Conservation (phyloP, 1,284 basidiomycete genomes). For the Afroboletus lepidellus region DNA sequence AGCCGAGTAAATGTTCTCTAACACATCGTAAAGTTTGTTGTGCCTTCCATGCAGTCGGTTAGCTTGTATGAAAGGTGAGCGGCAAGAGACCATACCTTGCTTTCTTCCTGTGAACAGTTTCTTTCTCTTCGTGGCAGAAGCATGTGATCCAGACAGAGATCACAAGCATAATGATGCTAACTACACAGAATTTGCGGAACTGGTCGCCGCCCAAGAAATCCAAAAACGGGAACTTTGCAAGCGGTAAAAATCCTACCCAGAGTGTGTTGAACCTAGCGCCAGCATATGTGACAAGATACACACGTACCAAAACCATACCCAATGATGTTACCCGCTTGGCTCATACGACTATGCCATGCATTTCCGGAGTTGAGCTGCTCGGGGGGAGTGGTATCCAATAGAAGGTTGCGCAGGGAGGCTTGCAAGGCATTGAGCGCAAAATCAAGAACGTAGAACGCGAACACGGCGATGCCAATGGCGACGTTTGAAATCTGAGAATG, state of each 20-base stretch:
- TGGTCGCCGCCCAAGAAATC: constrained; percentile 87
- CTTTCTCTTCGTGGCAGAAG: constrained; percentile 75
- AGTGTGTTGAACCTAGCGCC: background rate
- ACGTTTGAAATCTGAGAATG: constrained; percentile 57
- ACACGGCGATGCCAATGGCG: constrained; percentile 84
- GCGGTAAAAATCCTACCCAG: constrained; percentile 75
- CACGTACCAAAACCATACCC: constrained; percentile 83
- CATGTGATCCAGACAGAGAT: constrained; percentile 88
- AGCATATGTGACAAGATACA: background rate
- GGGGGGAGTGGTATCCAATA: constrained; percentile 86
- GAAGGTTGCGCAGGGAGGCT: constrained; percentile 87
- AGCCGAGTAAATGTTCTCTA: constrained; percentile 75
- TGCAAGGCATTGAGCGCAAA: constrained; percentile 95
- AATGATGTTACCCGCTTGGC: constrained; percentile 91
- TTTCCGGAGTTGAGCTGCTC: constrained; percentile 89
- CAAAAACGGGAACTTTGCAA: constrained; percentile 73
- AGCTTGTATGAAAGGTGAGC: constrained; percentile 4
- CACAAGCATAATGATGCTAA: constrained; percentile 79
- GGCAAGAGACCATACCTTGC: constrained; percentile 36
- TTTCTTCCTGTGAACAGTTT: constrained; percentile 46
- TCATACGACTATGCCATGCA: constrained; percentile 98
- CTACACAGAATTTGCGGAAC: constrained; percentile 93
- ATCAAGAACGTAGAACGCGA: constrained; percentile 91
- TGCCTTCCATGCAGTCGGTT: constrained; percentile 25
- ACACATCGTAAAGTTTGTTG: constrained; percentile 57